Evolutionary conservation across 768 basidiomycete genomes (phyloP), one percentile per base, ranked within the genome.

Genomic region (Leucosporidium creatinivorum): DNA sequence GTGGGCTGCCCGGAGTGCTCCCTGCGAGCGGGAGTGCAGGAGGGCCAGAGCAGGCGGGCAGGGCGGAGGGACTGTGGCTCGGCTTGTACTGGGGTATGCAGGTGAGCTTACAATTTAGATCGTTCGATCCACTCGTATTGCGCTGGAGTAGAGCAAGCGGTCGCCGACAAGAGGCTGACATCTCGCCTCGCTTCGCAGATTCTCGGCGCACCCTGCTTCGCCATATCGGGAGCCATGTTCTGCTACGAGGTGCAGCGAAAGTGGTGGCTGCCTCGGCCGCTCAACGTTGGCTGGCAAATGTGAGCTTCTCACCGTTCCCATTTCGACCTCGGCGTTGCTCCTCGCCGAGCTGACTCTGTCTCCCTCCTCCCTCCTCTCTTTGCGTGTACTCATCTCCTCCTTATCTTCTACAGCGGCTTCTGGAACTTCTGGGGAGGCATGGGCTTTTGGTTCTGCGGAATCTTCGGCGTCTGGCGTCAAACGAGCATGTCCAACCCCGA

Each of bases 391-490:
- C 33, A 5, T 6, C 33, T 36, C 33, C 33, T 5, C 12, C 33
- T 36, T 12, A 12, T 10, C 2, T 2, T 21, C 4, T 7, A 5
- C 57, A 72, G 71, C 28, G 73, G 69, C 1, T 60, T 70, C 9
- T 73, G 73, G 73, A 73, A 73, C 49, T 3, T 69, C n/a, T 48
- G 71, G 26, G 73, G 73, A 1, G 73, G 69, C 2, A 63, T 63
- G 17, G 73, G 69, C 7, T 73, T 73, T 65, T 44, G 26, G 47
- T 66, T 73, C 36, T 63, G 50, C 48, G 73, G 69, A 0, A 68
- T 73, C 19, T 73, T 73, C 59, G 69, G 72, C 25, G 51, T 62
- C 39, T 65, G 28, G 58, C 48, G 60, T 3, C 60, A 65, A 49
- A 66, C 57, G 15, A 44, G 44, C 8, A 19, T 60, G 17, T 19